These are phyloP conservation scores for Amanita inopinata DNA, from an alignment of 768 basidiomycete species.

Conservation along the genomic window DNA sequence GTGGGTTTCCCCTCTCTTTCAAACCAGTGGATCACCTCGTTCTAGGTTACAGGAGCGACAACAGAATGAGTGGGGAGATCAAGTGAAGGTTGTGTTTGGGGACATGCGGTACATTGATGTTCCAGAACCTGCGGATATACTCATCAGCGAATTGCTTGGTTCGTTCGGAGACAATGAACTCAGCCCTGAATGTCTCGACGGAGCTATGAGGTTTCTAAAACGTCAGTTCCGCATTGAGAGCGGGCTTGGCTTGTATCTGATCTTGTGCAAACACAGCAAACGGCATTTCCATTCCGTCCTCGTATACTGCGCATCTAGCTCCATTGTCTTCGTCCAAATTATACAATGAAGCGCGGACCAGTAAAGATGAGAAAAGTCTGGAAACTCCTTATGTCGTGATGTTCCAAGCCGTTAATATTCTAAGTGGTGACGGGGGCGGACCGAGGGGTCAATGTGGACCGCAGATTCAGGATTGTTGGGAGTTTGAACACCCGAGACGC, in stretches of 20 bases:
- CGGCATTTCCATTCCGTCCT: slow-evolving; percentile 93
- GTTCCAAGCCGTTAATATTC: slow-evolving; percentile 88
- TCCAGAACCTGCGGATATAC: slow-evolving; percentile 84
- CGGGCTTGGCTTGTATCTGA: slow-evolving; percentile 1
- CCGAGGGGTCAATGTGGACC: slow-evolving; percentile 63
- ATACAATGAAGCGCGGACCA: slow-evolving; percentile 67
- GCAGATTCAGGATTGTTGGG: slow-evolving; percentile 92
- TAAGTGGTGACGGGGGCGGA: slow-evolving; percentile 67
- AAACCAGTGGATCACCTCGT: slow-evolving; percentile 6
- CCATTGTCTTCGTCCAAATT: slow-evolving; percentile 92
- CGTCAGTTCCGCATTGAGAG: slow-evolving; percentile 34
- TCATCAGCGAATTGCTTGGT: slow-evolving; percentile 92
- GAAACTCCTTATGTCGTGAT: slow-evolving; percentile 99
- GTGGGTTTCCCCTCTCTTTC: slow-evolving; percentile 8
- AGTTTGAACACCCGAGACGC: slow-evolving; percentile 86
- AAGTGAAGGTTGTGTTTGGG: slow-evolving; percentile 79
- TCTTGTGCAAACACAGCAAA: slow-evolving; percentile 41
- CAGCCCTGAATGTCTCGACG: slow-evolving; percentile 96
- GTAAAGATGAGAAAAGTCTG: slow-evolving; percentile 58
- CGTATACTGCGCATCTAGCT: slow-evolving; percentile 91
- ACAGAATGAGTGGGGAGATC: slow-evolving; percentile 71
- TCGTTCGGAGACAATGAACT: slow-evolving; percentile 99
- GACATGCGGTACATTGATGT: slow-evolving; percentile 85
- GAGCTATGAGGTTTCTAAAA: slow-evolving; percentile 89
- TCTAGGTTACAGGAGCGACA: slow-evolving; percentile 76